Conservation (phyloP, 305 asterid genomes). For the Caryopteris hybrid region DNA sequence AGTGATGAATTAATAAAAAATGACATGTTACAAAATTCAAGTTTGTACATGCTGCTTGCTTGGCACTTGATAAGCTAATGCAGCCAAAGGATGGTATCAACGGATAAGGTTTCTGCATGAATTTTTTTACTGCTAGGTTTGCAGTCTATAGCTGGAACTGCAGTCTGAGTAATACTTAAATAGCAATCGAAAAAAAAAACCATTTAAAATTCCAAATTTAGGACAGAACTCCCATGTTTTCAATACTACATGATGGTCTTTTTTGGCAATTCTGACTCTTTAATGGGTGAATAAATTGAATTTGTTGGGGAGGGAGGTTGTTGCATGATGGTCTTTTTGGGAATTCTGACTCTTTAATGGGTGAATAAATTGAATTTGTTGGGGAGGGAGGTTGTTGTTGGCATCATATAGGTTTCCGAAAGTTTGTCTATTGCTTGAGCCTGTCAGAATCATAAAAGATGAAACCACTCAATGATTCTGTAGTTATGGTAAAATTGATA, state of each 20-base stretch:
- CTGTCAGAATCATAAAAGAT: not conserved
- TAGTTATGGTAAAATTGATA: not conserved
- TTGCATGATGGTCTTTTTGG: not conserved
- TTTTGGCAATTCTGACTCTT: not conserved
- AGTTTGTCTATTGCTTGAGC: not conserved
- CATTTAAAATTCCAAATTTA: not conserved
- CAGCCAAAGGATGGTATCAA: not conserved
- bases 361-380: not conserved
- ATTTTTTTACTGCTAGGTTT: not conserved
- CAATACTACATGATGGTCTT: not conserved
- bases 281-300: not conserved
- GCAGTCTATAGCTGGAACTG: not conserved
- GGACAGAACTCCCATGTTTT: not conserved
- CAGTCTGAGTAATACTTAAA: not conserved
- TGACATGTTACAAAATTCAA: not conserved
- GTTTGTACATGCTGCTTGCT: not conserved
- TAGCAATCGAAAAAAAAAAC: not conserved
- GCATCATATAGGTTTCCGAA: not conserved
- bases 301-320: not conserved
- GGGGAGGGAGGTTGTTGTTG: not conserved
- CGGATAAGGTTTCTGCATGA: not conserved
- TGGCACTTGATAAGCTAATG: constrained; percentile 8
- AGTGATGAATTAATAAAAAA: not conserved
- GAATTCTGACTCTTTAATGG: not conserved
- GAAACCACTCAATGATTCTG: not conserved